phyloP scores from a whole-genome alignment of 1,284 basidiomycete genomes.

The Ceratobasidium sp. region DNA sequence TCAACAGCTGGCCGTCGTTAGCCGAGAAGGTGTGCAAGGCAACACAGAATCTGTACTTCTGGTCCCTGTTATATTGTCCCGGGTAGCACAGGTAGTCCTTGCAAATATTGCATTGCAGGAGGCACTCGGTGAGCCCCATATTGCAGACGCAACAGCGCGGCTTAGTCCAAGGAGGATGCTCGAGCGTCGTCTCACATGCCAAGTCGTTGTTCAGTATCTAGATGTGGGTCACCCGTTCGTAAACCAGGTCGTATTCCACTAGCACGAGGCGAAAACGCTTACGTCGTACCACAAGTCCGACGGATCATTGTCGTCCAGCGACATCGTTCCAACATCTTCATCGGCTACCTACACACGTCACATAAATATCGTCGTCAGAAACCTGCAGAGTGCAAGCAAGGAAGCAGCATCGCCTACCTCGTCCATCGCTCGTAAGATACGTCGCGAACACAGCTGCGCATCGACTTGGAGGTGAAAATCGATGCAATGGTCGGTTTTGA shows the following conservation, averaged over 20 bases:
- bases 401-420: not conserved
- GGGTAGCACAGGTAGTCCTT: not conserved
- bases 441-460: not conserved
- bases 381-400: not conserved
- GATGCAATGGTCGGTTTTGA: not conserved
- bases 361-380: too few species aligned
- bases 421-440: not conserved
- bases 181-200: not conserved
- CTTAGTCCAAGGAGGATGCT: not conserved
- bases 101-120: not conserved
- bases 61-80: not conserved
- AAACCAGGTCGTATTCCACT: too few species aligned
- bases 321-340: not conserved
- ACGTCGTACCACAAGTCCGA: conserved; percentile 13
- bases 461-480: conserved; percentile 20
- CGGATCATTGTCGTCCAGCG: not conserved
- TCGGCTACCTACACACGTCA: not conserved
- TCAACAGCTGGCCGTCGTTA: not conserved
- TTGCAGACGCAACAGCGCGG: not conserved
- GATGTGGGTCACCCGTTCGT: not conserved
- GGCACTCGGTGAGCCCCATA: not conserved
- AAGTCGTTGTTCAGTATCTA: conserved; percentile 20
- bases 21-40: not conserved
- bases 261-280: not conserved
- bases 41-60: not conserved